A percentile compares a stretch with the other conserved stretches of the same genome.
Evolutionary conservation across 768 basidiomycete species (phyloP).

Genomic region (Omphalotus guepiniiformis): DNA sequence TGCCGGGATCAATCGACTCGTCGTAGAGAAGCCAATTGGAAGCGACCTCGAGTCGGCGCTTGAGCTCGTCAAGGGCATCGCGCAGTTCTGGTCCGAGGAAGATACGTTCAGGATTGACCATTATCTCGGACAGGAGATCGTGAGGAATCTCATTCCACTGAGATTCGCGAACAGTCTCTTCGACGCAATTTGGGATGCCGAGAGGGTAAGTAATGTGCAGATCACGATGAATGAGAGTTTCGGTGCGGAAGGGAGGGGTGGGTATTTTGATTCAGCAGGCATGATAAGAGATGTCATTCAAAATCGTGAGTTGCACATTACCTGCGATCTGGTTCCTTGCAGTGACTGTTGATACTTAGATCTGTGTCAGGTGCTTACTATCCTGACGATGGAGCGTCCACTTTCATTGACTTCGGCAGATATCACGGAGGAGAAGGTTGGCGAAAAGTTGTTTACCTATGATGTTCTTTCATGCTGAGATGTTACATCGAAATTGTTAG

Average conservation of each 20-base stretch:
- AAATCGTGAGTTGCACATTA: constrained; percentile 72
- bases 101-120: constrained; percentile 99
- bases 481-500: constrained; percentile 37
- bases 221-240: constrained; percentile 99
- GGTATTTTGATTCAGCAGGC: constrained; percentile 99
- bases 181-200: constrained; percentile 91
- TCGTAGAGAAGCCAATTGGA: constrained; percentile 98
- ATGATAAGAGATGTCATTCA: constrained; percentile 97
- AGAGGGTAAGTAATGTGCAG: constrained; percentile 93
- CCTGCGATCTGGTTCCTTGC: not conserved
- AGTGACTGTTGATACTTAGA: constrained; percentile 45
- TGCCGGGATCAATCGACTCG: constrained; percentile 80
- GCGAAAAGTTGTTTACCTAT: constrained; percentile 8
- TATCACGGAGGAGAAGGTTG: constrained; percentile 95
- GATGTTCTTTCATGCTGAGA: not conserved
- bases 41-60: constrained; percentile 87
- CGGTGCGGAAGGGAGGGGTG: constrained; percentile 99
- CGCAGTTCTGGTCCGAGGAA: constrained; percentile 87
- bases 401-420: constrained; percentile 96
- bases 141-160: constrained; percentile 94
- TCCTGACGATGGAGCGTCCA: constrained; percentile 96
- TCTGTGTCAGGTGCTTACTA: constrained; percentile 87
- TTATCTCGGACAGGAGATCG: constrained; percentile 99
- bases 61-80: constrained; percentile 71
- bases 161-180: constrained; percentile 93